phyloP scores from a whole-genome alignment of 2,329 filamentous ascomycete species.

The Ustilaginoidea virens region DNA sequence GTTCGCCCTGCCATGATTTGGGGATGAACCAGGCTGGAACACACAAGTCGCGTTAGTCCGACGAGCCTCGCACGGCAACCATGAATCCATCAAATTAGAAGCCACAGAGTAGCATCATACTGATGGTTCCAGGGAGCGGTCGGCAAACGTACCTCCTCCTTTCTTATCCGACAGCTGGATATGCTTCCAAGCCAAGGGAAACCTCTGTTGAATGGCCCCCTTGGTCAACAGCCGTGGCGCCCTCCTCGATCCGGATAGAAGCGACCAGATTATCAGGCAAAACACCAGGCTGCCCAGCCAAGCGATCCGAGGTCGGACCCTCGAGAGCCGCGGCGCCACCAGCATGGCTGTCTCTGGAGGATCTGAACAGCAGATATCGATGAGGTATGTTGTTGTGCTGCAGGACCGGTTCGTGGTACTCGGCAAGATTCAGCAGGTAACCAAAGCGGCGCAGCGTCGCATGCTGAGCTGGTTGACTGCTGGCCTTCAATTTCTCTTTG shows the following conservation, averaged over 20 bases:
- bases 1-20: conserved; percentile 7
- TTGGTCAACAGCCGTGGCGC: neutral
- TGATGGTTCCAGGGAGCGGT: too few species aligned
- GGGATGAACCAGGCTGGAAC: conserved; percentile 11
- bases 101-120: too few species aligned
- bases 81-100: too few species aligned
- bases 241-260: neutral
- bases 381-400: too few species aligned
- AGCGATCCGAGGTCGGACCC: conserved; percentile 3
- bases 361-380: too few species aligned
- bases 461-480: too few species aligned
- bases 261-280: conserved; percentile 3
- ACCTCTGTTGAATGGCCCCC: conserved; percentile 3
- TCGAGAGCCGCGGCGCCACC: conserved; percentile 3
- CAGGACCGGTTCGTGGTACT: too few species aligned
- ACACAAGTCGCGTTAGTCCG: neutral
- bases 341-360: conserved; percentile 3
- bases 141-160: conserved; percentile 8
- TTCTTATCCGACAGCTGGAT: conserved; percentile 7
- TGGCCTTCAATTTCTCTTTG: conserved; percentile 1
- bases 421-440: neutral
- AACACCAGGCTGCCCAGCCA: conserved; percentile 2
- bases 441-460: neutral
- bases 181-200: conserved; percentile 9
- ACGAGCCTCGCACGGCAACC: neutral